Conservation (phyloP, 345 rosid genomes). For the Clarkia xantiana region DNA sequence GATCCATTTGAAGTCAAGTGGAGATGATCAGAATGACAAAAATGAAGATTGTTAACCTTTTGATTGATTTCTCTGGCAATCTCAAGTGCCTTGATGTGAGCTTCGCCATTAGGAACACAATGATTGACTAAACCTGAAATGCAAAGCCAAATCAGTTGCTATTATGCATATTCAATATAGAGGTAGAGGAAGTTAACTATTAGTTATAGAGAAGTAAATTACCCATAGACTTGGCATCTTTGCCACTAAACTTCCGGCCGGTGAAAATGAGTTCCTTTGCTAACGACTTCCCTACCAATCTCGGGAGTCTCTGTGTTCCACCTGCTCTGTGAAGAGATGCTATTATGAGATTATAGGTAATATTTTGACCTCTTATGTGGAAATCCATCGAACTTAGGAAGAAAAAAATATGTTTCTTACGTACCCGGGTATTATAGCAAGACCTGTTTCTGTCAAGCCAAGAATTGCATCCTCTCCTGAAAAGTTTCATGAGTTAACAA, state of each 20-base stretch:
- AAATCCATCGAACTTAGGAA: no score
- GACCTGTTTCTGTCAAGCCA: constrained; percentile 95
- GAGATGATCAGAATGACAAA: no score
- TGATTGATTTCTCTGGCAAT: constrained; percentile 69
- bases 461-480: constrained; percentile 67
- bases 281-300: constrained; percentile 65
- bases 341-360: neutral
- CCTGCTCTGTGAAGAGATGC: constrained; percentile 46
- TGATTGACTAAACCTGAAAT: constrained; percentile 60
- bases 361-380: no score
- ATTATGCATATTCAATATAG: no score
- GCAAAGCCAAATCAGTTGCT: no score
- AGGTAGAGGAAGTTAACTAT: neutral
- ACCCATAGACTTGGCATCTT: constrained; percentile 61
- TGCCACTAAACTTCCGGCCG: constrained; percentile 57
- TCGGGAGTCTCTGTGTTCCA: constrained; percentile 84
- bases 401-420: neutral
- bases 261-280: constrained; percentile 85
- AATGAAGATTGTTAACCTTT: constrained; percentile 27
- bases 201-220: constrained; percentile 6
- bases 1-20: no score
- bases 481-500: neutral
- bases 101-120: constrained; percentile 58
- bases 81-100: constrained; percentile 63
- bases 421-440: constrained; percentile 92